Evolutionary conservation across 169 alveolate genomes (phyloP).

Genomic region (Condylostoma magnum): DNA sequence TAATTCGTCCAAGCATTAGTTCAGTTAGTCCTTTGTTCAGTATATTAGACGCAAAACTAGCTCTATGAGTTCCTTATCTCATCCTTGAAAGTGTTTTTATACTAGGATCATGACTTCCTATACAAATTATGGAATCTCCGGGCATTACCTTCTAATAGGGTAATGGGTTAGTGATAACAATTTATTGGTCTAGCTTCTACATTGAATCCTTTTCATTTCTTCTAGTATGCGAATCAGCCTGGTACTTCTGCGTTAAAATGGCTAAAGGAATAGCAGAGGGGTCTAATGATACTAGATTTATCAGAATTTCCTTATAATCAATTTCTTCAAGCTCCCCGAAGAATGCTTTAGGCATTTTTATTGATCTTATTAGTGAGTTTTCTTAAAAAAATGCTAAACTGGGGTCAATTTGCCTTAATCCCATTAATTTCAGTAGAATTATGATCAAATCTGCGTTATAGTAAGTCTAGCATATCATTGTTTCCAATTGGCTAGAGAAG

Average conservation of each 20-base stretch:
- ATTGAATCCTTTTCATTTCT: not conserved
- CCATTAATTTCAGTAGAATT: not conserved
- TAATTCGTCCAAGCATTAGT: not conserved
- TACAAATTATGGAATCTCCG: not conserved
- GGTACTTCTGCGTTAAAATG: not conserved
- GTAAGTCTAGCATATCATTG: constrained; percentile 11
- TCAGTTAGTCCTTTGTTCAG: not conserved
- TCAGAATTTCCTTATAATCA: not conserved
- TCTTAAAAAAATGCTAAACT: constrained; percentile 1
- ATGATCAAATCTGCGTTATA: constrained; percentile 11
- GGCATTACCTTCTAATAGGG: not conserved
- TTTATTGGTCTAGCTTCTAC: not conserved
- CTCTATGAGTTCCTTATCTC: too few relatives aligned
- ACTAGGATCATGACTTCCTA: constrained; percentile 2
- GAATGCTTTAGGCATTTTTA: constrained; percentile 7
- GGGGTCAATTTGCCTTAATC: not conserved
- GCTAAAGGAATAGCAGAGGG: not conserved
- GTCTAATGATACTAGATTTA: not conserved
- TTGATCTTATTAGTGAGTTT: constrained; percentile 19
- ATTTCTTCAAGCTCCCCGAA: not conserved
- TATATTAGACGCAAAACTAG: too few relatives aligned
- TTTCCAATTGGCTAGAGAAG: constrained; percentile 8
- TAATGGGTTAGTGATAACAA: constrained; percentile 12
- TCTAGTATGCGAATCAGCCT: not conserved
- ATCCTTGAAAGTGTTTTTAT: not conserved